These are phyloP conservation scores for Neurospora hispaniola DNA, from an alignment of 495 filamentous ascomycete species.

Conservation along the genomic window DNA sequence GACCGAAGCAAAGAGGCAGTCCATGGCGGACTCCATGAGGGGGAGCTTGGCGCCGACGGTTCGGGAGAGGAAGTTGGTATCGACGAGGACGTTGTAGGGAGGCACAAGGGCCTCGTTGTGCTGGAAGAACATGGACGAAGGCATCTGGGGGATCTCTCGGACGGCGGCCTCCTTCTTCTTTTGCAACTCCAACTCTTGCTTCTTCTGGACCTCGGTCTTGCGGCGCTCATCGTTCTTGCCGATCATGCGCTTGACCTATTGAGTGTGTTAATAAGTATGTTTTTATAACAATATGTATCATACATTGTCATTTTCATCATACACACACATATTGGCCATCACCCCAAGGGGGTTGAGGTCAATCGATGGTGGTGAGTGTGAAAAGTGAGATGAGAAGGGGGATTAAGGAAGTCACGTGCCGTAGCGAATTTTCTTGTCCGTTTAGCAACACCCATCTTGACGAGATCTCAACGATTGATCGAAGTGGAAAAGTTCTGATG, in stretches of 20 bases:
- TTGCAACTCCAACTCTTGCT: conserved; percentile 40
- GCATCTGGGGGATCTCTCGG: conserved; percentile 66
- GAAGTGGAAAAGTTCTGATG: background rate
- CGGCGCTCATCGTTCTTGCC: conserved; percentile 52
- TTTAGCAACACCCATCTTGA: conserved; percentile 24
- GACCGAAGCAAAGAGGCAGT: conserved; percentile 58
- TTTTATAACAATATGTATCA: background rate
- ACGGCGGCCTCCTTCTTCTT: conserved; percentile 49
- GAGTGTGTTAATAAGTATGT: conserved; percentile 7
- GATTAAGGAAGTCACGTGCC: conserved; percentile 13
- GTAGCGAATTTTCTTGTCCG: conserved; percentile 22
- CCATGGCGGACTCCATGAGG: conserved; percentile 68
- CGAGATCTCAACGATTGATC: background rate
- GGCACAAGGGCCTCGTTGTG: conserved; percentile 86
- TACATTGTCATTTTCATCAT: background rate
- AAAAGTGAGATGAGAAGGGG: background rate
- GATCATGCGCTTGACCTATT: conserved; percentile 50
- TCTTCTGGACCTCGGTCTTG: conserved; percentile 48
- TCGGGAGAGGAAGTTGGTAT: conserved; percentile 92
- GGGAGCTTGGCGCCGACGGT: conserved; percentile 86
- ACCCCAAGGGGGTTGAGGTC: background rate
- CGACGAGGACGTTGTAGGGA: conserved; percentile 30
- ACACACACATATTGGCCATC: background rate
- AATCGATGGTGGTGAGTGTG: background rate
- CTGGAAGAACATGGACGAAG: conserved; percentile 86